These are phyloP conservation scores for Trichophyton benhamiae DNA, from an alignment of 2,329 filamentous ascomycete genomes.

Conservation along the genomic window DNA sequence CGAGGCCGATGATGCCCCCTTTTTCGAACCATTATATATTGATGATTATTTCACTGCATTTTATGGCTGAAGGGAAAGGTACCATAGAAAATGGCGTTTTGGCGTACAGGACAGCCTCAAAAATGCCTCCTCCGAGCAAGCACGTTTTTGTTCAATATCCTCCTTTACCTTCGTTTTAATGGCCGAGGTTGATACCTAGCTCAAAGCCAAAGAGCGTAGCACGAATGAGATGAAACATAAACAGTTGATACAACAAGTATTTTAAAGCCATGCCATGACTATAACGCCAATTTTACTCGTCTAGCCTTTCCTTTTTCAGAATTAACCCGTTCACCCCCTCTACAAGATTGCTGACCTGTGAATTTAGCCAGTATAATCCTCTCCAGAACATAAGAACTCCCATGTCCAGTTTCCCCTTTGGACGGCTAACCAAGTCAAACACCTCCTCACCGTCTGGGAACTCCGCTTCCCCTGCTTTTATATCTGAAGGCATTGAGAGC, in stretches of 20 bases:
- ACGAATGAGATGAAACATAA: neutral
- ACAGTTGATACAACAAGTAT: neutral
- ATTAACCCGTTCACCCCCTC: neutral
- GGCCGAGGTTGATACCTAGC: neutral
- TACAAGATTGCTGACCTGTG: neutral
- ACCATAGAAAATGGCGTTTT: constrained; percentile 4
- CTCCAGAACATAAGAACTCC: neutral
- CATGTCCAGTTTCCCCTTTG: neutral
- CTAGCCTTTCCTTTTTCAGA: neutral
- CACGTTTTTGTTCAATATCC: neutral
- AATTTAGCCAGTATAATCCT: neutral
- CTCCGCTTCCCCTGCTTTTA: constrained; percentile 3
- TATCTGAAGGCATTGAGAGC: constrained; percentile 26
- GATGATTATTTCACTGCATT: neutral
- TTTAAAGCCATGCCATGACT: neutral
- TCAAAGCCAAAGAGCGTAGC: neutral
- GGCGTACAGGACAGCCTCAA: neutral
- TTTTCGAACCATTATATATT: neutral
- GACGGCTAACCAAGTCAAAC: constrained; percentile 18
- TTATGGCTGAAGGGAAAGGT: neutral
- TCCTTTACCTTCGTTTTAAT: neutral
- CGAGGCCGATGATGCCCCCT: constrained; percentile 9
- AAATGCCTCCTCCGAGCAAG: neutral
- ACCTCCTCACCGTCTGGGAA: constrained; percentile 24
- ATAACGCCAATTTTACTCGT: neutral